Base-by-base conservation (phyloP, 495 filamentous ascomycete species). In the Tuber magnatum region DNA sequence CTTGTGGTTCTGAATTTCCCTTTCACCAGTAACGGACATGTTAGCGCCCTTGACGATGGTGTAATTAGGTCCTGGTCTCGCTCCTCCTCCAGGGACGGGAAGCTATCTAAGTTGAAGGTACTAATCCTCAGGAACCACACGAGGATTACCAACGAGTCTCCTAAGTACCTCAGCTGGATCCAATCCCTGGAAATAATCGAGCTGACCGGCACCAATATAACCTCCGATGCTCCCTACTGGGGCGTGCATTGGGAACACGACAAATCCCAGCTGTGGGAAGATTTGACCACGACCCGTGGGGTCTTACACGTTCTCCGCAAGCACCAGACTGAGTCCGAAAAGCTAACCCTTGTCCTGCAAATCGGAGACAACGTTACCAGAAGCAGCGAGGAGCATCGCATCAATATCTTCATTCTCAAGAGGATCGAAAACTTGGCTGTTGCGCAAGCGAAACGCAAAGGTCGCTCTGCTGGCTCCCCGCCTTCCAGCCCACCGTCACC, bases 111-210 rank as follows among this genome's bases (percentile, higher is more conserved):
- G 61, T 42, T 79, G 56, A 79, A 71, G 24, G 56, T 79, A 9
- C 68, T 79, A 43, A 74, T 79, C 20, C 72, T 73, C 35, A 79
- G 73, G 70, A 79, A 79, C 70, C 76, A 79, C 72, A 10, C 44
- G 12, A 46, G 72, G 32, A 69, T 79, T 75, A 79, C 76, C 39
- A 38, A 40, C 35, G 75, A 77, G 69, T 70, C 77, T 32, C 70
- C 75, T 20, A 77, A 71, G 65, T 79, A 79, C 41, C 46, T 79
- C n/a, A 71, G 77, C 20, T 79, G 87, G n/a, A 87, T 87, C 70
- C 86, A 85, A n/a, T 87, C 86, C 75, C 86, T 87, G 85, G 86
- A 85, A 2, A 85, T 88, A 76, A 85, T 87, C 43, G 87, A 88
- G 72, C 75, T 88, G 41, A 84, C 87, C 61, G 86, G 85, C 20